Conservation (phyloP, 2,329 filamentous ascomycete species). For the Fusarium scirpi region DNA sequence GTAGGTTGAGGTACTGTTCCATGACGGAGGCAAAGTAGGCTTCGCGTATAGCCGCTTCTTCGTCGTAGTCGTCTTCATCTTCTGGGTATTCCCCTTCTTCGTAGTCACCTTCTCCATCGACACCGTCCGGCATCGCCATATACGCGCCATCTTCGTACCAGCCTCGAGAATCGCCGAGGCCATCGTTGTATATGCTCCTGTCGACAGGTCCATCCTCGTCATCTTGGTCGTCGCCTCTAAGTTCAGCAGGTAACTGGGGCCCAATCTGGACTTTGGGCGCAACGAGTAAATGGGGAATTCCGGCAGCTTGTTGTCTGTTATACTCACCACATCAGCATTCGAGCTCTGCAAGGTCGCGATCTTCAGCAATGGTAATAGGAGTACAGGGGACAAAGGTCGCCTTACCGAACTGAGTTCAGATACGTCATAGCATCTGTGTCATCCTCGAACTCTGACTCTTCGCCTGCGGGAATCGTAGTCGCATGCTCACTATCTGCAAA, state of each 20-base stretch:
- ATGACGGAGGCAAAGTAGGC: conserved; percentile 77
- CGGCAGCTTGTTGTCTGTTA: conserved; percentile 77
- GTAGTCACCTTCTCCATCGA: conserved; percentile 46
- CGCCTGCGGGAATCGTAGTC: conserved; percentile 60
- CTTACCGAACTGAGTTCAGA: conserved; percentile 75
- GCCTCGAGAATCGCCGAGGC: conserved; percentile 67
- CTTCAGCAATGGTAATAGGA: conserved; percentile 47
- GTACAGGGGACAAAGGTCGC: conserved; percentile 48
- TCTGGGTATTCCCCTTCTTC: conserved; percentile 47
- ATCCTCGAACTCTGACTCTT: conserved; percentile 75
- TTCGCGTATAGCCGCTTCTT: conserved; percentile 63
- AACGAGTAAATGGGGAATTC: conserved; percentile 77
- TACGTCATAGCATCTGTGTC: conserved; percentile 77
- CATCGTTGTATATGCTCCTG: conserved; percentile 61
- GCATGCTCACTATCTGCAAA: conserved; percentile 72
- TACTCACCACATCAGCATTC: conserved; percentile 65
- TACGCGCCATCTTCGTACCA: conserved; percentile 86
- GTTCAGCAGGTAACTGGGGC: conserved; percentile 60
- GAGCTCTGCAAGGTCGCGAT: conserved; percentile 30
- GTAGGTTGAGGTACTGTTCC: conserved; percentile 73
- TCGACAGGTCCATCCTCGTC: conserved; percentile 52
- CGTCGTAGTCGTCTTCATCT: conserved; percentile 39
- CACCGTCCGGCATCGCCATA: conserved; percentile 66
- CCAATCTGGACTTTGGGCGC: conserved; percentile 68
- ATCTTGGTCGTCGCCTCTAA: conserved; percentile 38